Evolutionary conservation across 176 grass and related monocot species (phyloP).

Genomic region (Metroxylon sagu): DNA sequence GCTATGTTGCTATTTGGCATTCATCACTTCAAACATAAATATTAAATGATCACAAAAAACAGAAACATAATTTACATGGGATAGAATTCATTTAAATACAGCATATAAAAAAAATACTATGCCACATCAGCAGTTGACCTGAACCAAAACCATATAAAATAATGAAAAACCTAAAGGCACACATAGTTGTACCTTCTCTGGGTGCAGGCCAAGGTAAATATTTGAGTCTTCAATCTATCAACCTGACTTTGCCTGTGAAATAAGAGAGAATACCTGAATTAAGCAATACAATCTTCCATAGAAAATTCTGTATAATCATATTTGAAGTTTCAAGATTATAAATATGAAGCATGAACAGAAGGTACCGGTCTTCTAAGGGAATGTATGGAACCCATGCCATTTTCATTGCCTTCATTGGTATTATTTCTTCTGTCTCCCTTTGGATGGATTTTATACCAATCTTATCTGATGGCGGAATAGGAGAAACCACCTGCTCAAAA

Average conservation of each 20-base stretch:
- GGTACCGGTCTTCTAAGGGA: constrained; percentile 68
- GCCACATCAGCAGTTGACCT: no score
- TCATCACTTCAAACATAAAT: no score
- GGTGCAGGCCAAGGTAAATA: constrained; percentile 80
- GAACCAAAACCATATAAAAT: background rate
- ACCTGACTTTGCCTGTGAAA: constrained; percentile 44
- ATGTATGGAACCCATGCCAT: constrained; percentile 97
- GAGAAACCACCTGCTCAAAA: constrained; percentile 59
- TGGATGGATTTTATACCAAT: constrained; percentile 91
- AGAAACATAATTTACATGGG: no score
- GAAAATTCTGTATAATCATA: no score
- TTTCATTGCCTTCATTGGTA: constrained; percentile 88
- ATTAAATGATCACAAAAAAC: no score
- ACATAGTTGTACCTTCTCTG: constrained; percentile 53
- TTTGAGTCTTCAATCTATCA: constrained; percentile 66
- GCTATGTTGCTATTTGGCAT: no score
- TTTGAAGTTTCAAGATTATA: background rate
- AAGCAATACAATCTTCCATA: no score
- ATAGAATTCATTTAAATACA: no score
- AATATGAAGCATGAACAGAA: background rate
- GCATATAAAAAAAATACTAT: no score
- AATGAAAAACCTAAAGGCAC: constrained; percentile 11
- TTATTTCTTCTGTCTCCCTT: constrained; percentile 81
- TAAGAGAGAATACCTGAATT: constrained; percentile 16
- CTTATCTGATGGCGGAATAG: constrained; percentile 83